phyloP scores from a whole-genome alignment of 768 basidiomycete species.

The Suillus cothurnatus region DNA sequence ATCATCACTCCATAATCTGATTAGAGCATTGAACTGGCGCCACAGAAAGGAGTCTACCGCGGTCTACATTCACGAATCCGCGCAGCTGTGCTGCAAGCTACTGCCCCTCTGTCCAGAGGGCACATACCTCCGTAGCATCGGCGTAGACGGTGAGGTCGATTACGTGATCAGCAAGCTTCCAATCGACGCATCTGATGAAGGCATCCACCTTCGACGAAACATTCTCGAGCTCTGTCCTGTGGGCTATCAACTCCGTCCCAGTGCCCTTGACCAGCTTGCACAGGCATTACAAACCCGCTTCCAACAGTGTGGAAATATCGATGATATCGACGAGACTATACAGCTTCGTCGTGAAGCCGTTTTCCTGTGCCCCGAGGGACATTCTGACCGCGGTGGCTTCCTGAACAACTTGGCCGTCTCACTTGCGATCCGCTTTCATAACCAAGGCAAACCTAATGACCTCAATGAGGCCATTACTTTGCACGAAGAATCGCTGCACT shows the following conservation, averaged over 20 bases:
- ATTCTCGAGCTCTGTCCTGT: not conserved
- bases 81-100: not conserved
- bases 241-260: not conserved
- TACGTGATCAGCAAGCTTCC: not conserved
- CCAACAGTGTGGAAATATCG: not conserved
- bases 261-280: not conserved
- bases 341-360: constrained; percentile 4
- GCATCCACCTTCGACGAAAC: not conserved
- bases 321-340: constrained; percentile 16
- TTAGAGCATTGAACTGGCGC: constrained; percentile 6
- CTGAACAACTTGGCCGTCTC: constrained; percentile 15
- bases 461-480: constrained; percentile 2
- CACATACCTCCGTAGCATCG: not conserved
- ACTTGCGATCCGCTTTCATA: constrained; percentile 13
- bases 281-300: too few species aligned
- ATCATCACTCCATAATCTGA: constrained; percentile 15
- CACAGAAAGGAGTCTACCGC: constrained; percentile 12
- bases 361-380: constrained; percentile 12
- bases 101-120: not conserved
- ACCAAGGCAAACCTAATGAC: constrained; percentile 5
- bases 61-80: constrained; percentile 19
- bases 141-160: not conserved
- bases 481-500: not conserved
- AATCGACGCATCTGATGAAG: not conserved
- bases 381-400: constrained; percentile 5